These are phyloP conservation scores for Aquilaria malaccensis DNA, from an alignment of 345 rosid species.

Conservation along the genomic window DNA sequence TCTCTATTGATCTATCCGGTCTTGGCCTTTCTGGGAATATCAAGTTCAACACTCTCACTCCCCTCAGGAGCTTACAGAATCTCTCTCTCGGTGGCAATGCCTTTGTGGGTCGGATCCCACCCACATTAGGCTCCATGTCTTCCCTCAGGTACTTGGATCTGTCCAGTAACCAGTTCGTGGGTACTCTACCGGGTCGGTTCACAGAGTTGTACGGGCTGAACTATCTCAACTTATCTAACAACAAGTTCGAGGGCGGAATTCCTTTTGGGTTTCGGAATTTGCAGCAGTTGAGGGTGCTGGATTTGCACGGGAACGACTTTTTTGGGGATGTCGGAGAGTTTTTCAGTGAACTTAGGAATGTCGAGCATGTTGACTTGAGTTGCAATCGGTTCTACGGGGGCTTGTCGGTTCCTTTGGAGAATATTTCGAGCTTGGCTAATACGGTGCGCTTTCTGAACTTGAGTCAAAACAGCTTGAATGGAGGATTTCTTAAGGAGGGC, in stretches of 20 bases:
- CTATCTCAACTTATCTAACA: constrained; percentile 59
- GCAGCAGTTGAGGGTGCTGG: constrained; percentile 70
- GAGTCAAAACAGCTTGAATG: constrained; percentile 55
- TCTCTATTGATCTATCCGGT: constrained; percentile 46
- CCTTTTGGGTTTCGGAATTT: constrained; percentile 59
- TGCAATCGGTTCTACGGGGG: constrained; percentile 54
- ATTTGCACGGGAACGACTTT: constrained; percentile 53
- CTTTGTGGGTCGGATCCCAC: constrained; percentile 85
- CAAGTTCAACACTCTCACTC: constrained; percentile 56
- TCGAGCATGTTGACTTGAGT: constrained; percentile 84
- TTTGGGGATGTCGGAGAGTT: constrained; percentile 54
- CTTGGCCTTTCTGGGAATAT: constrained; percentile 69
- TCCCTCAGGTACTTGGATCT: constrained; percentile 81
- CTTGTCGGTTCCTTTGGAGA: constrained; percentile 31
- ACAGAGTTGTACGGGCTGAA: constrained; percentile 60
- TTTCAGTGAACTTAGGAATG: constrained; percentile 51
- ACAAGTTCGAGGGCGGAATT: constrained; percentile 63
- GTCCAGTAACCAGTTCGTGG: constrained; percentile 60
- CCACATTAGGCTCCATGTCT: constrained; percentile 55
- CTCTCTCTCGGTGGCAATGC: constrained; percentile 66
- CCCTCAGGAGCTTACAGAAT: constrained; percentile 48
- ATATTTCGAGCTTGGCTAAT: constrained; percentile 64
- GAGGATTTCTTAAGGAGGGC: constrained; percentile 42
- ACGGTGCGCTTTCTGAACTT: constrained; percentile 56
- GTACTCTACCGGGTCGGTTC: constrained; percentile 87